phyloP scores from a whole-genome alignment of 2,329 filamentous ascomycete species.

The Neofusicoccum sp. region DNA sequence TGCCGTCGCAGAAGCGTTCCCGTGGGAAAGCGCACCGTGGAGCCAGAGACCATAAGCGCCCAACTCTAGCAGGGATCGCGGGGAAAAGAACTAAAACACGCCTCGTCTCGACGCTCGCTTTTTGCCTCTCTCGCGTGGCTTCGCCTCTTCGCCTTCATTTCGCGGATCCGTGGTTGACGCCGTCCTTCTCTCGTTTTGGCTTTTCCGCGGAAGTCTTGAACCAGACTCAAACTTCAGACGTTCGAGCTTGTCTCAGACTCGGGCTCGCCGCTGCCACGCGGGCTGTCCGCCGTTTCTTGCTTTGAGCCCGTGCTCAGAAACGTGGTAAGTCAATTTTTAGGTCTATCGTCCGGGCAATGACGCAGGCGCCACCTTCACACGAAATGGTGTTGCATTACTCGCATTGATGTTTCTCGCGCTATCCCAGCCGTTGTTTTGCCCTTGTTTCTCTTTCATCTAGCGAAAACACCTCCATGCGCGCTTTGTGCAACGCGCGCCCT shows the following conservation, averaged over 20 bases:
- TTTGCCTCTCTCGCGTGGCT: neutral
- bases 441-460: constrained; percentile 1
- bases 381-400: neutral
- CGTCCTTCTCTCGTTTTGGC: neutral
- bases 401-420: neutral
- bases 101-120: neutral
- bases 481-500: neutral
- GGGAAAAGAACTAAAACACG: neutral
- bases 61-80: neutral
- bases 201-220: neutral
- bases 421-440: neutral
- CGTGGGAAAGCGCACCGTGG: neutral
- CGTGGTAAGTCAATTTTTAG: constrained; percentile 14
- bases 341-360: neutral
- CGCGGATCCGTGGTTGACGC: neutral
- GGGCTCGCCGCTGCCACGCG: neutral
- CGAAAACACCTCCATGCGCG: neutral
- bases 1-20: neutral
- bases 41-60: neutral
- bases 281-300: neutral
- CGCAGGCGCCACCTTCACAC: neutral
- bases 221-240: constrained; percentile 19
- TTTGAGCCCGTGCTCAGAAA: neutral
- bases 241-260: constrained; percentile 5
- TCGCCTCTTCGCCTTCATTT: neutral